phyloP scores from a whole-genome alignment of 176 grass and related monocot genomes.

The Themeda triandra region DNA sequence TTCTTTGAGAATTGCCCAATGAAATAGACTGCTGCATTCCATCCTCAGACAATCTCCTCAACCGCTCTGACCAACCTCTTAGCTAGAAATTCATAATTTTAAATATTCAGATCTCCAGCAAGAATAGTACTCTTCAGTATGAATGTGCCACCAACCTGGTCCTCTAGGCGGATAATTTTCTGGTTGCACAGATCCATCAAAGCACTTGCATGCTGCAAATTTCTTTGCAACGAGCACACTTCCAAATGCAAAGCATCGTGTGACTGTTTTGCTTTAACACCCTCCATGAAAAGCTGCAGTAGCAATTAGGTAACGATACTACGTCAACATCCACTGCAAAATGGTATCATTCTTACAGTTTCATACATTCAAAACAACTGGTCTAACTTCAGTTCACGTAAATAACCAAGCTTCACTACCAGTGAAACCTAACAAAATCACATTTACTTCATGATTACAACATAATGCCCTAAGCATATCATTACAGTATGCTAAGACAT shows the following conservation, averaged over 20 bases:
- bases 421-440: constrained; percentile 13
- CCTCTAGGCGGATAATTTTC: constrained; percentile 57
- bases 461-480: not conserved
- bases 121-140: constrained; percentile 10
- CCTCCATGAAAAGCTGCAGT: constrained; percentile 78
- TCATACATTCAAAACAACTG: not conserved
- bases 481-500: not conserved
- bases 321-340: not conserved
- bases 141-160: constrained; percentile 49
- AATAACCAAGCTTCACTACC: not conserved
- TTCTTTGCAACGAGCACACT: constrained; percentile 46
- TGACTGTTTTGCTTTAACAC: constrained; percentile 56
- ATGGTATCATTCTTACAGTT: not conserved
- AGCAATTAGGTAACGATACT: constrained; percentile 18
- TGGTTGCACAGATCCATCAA: constrained; percentile 71
- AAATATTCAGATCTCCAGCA: not conserved
- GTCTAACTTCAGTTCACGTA: not conserved
- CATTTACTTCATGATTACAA: not conserved
- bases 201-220: constrained; percentile 52
- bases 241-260: constrained; percentile 54
- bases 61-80: constrained; percentile 63
- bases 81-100: constrained; percentile 45
- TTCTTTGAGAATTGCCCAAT: constrained; percentile 54
- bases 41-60: constrained; percentile 61
- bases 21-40: constrained; percentile 43